Conservation (phyloP, 73 alveolate genomes). For the Paramecium pentaurelia region DNA sequence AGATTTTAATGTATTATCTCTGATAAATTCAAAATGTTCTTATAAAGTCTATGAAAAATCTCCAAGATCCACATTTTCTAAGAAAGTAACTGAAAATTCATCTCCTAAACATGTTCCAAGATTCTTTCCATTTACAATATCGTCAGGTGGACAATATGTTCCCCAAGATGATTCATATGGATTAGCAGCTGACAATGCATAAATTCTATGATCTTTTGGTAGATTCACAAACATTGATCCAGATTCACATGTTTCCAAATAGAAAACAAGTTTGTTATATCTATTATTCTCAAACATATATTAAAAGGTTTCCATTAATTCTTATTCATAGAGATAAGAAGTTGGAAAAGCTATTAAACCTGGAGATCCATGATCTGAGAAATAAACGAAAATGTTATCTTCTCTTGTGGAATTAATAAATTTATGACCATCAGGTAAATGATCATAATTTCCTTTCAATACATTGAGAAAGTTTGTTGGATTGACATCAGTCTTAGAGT, state of each 20-base stretch:
- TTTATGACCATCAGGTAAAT: slow-evolving; percentile 49
- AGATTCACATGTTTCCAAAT: slow-evolving; percentile 97
- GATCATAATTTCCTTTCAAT: not conserved
- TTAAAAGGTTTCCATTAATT: slow-evolving; percentile 73
- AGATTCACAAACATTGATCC: slow-evolving; percentile 94
- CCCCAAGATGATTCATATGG: slow-evolving; percentile 94
- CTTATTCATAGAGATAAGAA: slow-evolving; percentile 76
- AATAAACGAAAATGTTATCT: slow-evolving; percentile 81
- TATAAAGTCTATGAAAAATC: slow-evolving; percentile 76
- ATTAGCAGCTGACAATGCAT: slow-evolving; percentile 97
- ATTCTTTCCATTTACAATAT: slow-evolving; percentile 86
- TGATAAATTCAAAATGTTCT: slow-evolving; percentile 76
- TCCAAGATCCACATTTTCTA: slow-evolving; percentile 91
- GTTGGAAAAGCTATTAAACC: slow-evolving; percentile 90
- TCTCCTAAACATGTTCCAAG: slow-evolving; percentile 98
- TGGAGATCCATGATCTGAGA: slow-evolving; percentile 97
- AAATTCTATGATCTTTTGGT: slow-evolving; percentile 66
- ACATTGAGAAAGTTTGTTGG: slow-evolving; percentile 88
- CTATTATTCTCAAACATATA: slow-evolving; percentile 83
- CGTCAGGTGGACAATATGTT: slow-evolving; percentile 92
- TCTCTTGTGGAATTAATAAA: slow-evolving; percentile 85
- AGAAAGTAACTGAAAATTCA: slow-evolving; percentile 93
- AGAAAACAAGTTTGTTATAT: slow-evolving; percentile 89
- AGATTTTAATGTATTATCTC: slow-evolving; percentile 68
- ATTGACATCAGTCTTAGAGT: slow-evolving; percentile 85